These are phyloP conservation scores for Akanthomyces dipterigenus DNA, from an alignment of 2,329 filamentous ascomycete genomes.

Conservation along the genomic window DNA sequence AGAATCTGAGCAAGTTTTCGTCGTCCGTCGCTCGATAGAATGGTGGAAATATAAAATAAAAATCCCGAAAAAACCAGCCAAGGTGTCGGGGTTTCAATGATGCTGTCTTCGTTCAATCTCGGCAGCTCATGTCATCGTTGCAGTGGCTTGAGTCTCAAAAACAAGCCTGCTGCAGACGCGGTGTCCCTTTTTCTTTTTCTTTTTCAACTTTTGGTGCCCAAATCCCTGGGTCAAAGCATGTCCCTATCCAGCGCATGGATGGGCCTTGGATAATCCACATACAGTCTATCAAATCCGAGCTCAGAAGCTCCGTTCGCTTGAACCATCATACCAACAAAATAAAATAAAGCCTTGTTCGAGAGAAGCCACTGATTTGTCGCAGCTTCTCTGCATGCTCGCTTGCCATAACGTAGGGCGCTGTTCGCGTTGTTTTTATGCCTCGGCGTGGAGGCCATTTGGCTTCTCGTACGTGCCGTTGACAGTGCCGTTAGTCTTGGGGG, in stretches of 20 bases:
- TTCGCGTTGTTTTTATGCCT: not conserved
- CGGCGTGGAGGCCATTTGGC: slow-evolving; percentile 24
- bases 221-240: not conserved
- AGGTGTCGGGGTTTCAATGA: not conserved
- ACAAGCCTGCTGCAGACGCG: slow-evolving; percentile 8
- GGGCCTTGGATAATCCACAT: not conserved
- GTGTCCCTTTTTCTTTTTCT: not conserved
- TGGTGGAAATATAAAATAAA: not conserved
- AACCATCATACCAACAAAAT: slow-evolving; percentile 8
- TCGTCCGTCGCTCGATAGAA: slow-evolving; percentile 2
- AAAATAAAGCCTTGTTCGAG: not conserved
- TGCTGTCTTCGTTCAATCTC: not conserved
- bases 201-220: slow-evolving; percentile 9
- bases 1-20: not conserved
- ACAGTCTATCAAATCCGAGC: slow-evolving; percentile 5
- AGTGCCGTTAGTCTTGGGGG: slow-evolving; percentile 6
- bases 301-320: slow-evolving; percentile 1
- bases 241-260: not conserved
- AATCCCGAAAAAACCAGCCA: not conserved
- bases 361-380: not conserved
- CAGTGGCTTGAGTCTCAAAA: not conserved
- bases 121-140: not conserved
- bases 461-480: slow-evolving; percentile 19
- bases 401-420: not conserved
- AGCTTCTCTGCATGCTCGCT: not conserved